These are phyloP conservation scores for Paraphaeosphaeria sporulosa DNA, from an alignment of 2,329 filamentous ascomycete species.

Conservation along the genomic window DNA sequence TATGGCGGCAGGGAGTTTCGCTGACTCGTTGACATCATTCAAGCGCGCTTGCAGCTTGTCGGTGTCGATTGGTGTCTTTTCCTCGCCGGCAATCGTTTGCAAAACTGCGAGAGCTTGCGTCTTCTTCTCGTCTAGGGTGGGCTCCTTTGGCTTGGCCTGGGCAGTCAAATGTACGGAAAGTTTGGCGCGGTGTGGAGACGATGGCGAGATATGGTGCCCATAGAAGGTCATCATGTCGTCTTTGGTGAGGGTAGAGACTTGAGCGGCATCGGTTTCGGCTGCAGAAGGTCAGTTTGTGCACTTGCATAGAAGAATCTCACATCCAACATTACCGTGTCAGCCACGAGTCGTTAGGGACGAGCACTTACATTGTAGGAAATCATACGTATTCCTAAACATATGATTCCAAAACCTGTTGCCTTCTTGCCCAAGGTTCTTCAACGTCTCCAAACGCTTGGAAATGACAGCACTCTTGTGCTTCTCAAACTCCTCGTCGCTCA, in stretches of 20 bases:
- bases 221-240: conserved; percentile 82
- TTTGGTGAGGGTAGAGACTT: conserved; percentile 79
- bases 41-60: conserved; percentile 55
- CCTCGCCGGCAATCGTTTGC: conserved; percentile 55
- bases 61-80: conserved; percentile 55
- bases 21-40: conserved; percentile 54
- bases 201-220: conserved; percentile 75
- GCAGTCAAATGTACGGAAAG: conserved; percentile 84
- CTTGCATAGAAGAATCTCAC: neutral
- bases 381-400: conserved; percentile 84
- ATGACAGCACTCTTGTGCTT: conserved; percentile 89
- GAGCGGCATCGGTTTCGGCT: conserved; percentile 79
- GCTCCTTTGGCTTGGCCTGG: conserved; percentile 61
- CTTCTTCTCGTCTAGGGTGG: conserved; percentile 53
- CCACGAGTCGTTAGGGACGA: neutral
- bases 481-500: conserved; percentile 86
- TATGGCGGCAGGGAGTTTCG: conserved; percentile 60
- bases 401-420: conserved; percentile 83
- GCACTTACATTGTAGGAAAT: conserved; percentile 80
- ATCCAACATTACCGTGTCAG: neutral
- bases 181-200: conserved; percentile 78
- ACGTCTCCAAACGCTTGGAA: conserved; percentile 84
- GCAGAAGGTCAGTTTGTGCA: neutral
- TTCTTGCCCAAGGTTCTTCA: conserved; percentile 91
- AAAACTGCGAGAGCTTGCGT: conserved; percentile 50